Evolutionary conservation across 1,284 basidiomycete genomes (phyloP), one percentile per base, ranked within the genome.

Genomic region (Grifola frondosa): DNA sequence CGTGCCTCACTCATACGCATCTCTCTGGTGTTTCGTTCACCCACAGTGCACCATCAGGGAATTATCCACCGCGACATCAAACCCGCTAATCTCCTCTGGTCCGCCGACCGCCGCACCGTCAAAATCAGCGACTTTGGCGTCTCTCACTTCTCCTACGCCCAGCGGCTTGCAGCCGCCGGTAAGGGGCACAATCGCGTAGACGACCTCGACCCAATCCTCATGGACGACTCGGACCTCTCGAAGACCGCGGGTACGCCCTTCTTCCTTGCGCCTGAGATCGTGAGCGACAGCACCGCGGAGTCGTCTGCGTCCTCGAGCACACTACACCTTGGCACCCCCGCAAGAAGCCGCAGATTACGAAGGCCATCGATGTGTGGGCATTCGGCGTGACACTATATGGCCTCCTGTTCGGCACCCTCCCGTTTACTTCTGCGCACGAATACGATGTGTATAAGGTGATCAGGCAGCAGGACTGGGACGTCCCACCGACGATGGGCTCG

Each of bases 41-140:
- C 23, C 48, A 4, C 58, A 95, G 92, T 99, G 6, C 96, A 99
- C 64, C 83, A 90, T 59, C 92, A 98, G 62, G 96, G 96, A 26
- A 97, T 99, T 66, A 98, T 99, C 40, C 97, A 99, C 68, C 91
- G 97, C 45, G 97, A 99, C 67, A 98, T 99, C 73, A 99, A 99
- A 66, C 97, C 97, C 10, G 93, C 92, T 46, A 99, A 99, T 64
- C 81, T 99, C 25, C 78, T 99, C 13, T 93, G 89, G 82, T 88
- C 90, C 13, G 75, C 77, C 25, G 86, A 93, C 66, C 81, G 86
- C 34, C 75, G 77, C 45, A 82, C 78, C 44, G 94, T 98, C 69
- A 99, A 99, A 69, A 99, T 99, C 50, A 93, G 89, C 17, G 92
- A 96, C 69, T 99, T 99, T 67, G 96, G 97, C 42, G 94, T 97